phyloP scores from a whole-genome alignment of 495 filamentous ascomycete genomes.

The Extremus antarcticus region DNA sequence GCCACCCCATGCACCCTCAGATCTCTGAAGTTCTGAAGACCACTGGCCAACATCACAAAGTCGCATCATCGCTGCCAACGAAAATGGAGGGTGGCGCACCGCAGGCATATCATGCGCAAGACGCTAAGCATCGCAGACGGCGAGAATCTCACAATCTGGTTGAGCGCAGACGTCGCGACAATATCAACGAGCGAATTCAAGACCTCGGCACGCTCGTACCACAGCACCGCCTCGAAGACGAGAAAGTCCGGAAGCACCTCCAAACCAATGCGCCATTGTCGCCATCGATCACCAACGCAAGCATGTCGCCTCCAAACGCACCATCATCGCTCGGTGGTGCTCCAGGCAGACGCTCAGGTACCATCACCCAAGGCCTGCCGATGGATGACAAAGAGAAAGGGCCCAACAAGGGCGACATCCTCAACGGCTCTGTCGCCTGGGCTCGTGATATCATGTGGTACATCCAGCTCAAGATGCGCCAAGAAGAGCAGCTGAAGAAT shows the following conservation, averaged over 20 bases:
- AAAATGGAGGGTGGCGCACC: slow-evolving; percentile 52
- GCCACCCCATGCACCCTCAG: slow-evolving; percentile 40
- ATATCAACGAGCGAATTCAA: slow-evolving; percentile 97
- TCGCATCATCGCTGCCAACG: slow-evolving; percentile 55
- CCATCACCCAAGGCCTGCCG: slow-evolving; percentile 80
- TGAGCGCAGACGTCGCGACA: slow-evolving; percentile 86
- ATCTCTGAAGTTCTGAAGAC: slow-evolving; percentile 62
- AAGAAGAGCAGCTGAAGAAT: slow-evolving; percentile 73
- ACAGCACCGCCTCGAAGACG: slow-evolving; percentile 84
- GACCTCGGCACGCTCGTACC: slow-evolving; percentile 91
- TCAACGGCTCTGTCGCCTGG: slow-evolving; percentile 95
- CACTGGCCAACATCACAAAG: slow-evolving; percentile 42
- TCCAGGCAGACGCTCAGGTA: slow-evolving; percentile 72
- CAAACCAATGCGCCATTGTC: slow-evolving; percentile 82
- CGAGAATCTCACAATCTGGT: slow-evolving; percentile 95
- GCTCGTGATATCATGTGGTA: slow-evolving; percentile 97
- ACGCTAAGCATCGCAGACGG: slow-evolving; percentile 80
- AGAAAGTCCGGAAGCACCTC: slow-evolving; percentile 90
- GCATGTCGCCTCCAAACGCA: slow-evolving; percentile 57
- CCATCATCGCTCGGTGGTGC: slow-evolving; percentile 85
- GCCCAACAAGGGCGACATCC: slow-evolving; percentile 96
- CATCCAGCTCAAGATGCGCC: slow-evolving; percentile 71
- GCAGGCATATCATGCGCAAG: slow-evolving; percentile 55
- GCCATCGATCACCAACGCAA: slow-evolving; percentile 54
- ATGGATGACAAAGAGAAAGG: slow-evolving; percentile 97